A percentile compares a stretch with the other conserved stretches of the same genome.
These are phyloP conservation scores for Candida jianshihensis DNA, from an alignment of 805 yeast genomes.

Conservation along the genomic window DNA sequence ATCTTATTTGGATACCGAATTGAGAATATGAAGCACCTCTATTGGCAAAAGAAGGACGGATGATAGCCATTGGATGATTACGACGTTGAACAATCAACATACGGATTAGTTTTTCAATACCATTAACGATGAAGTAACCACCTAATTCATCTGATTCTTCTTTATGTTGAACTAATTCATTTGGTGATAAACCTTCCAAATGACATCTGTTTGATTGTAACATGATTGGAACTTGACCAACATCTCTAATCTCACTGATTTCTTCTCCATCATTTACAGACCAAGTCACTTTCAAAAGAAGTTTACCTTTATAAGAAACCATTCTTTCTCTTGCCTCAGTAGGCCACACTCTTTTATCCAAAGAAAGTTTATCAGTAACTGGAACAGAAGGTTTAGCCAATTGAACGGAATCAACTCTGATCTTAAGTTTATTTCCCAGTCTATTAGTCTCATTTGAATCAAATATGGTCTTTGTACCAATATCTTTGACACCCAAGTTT, in stretches of 20 bases:
- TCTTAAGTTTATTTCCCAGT: constrained; percentile 76
- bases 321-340: constrained; percentile 87
- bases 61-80: constrained; percentile 96
- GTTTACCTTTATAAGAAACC: constrained; percentile 71
- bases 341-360: constrained; percentile 76
- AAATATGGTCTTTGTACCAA: constrained; percentile 78
- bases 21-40: constrained; percentile 88
- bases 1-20: constrained; percentile 90
- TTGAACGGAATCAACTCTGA: constrained; percentile 86
- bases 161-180: constrained; percentile 64
- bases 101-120: constrained; percentile 93
- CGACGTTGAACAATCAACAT: constrained; percentile 97
- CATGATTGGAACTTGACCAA: constrained; percentile 90
- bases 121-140: constrained; percentile 90
- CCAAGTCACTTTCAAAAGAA: constrained; percentile 78
- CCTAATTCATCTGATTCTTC: constrained; percentile 97
- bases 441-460: constrained; percentile 66
- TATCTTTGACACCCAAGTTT: constrained; percentile 80
- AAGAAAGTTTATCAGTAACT: constrained; percentile 60
- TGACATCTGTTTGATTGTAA: constrained; percentile 87
- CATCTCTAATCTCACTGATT: constrained; percentile 75
- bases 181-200: constrained; percentile 75
- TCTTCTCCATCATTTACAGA: constrained; percentile 84
- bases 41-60: constrained; percentile 89
- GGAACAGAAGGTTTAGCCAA: constrained; percentile 79